Base-by-base conservation (phyloP, 805 yeast species). In the Teunomyces pallodes region DNA sequence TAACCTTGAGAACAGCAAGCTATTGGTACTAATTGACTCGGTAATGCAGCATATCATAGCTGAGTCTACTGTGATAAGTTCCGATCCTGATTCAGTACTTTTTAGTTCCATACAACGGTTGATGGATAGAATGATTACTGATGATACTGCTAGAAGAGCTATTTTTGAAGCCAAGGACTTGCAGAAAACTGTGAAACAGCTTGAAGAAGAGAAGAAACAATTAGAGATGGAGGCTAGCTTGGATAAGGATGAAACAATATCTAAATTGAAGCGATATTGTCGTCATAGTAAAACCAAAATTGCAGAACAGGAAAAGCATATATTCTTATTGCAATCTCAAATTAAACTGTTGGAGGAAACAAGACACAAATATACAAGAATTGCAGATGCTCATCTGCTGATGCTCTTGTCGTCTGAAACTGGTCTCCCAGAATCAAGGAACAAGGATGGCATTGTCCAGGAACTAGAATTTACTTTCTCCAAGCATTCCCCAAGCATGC, bases 91-190 rank as follows among this genome's bases (percentile, higher is more conserved):
- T 14, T 50, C 68, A n/a, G 66, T 62, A 2, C 52, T 69, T 27
- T 61, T 60, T 44, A 59, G 61, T 43, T 55, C 72, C 1, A 62
- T 73, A 13, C 74, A 69, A 41, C 56, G 67, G 31, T 52, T 69
- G 16, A 61, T 69, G 60, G 72, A 70, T 46, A 56, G 69, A 31
- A 47, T 67, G 47, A 56, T 59, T 6, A 60, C 72, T 3, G 74
- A 69, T 44, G 70, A 69, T 29, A 66, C 65, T 3, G 70, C 72
- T 4, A 54, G 64, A 47, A 54, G 67, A 46, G 72, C 74, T 2
- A 59, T 69, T 5, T 51, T 66, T 45, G 73, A 69, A 44, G 52
- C 66, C 0, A 56, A 59, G 9, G 62, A 57, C 28, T 54, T 71
- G 42, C 47, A 54, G 9, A 55, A 59, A 30, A 53, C 53, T 10